Base-by-base conservation (phyloP, 2,329 filamentous ascomycete genomes). In the Hypoxylon sp. region DNA sequence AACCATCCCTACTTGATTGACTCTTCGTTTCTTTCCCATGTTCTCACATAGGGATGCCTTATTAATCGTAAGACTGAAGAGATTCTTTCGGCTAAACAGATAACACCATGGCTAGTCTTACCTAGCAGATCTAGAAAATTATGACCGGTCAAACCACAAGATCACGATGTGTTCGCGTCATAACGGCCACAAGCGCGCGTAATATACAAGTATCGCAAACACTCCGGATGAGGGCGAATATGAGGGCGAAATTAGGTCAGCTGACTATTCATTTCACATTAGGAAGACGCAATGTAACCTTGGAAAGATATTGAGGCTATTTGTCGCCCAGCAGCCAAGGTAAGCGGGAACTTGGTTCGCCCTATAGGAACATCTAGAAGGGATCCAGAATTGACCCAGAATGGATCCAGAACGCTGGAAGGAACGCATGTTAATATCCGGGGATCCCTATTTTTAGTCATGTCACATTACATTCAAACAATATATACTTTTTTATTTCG, bases 221-320 rank as follows among this genome's bases (percentile, higher is more conserved):
- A 43, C 19, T 43, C 5, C 25, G 38, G 38, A 48, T 2, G 11
- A 38, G 46, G 25, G 23, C 21, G 43, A 28, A 28, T 28, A 48
- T 2, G 11, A 38, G 46, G 25, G 23, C 21, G 43, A 28, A 28
- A 60, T 60, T 30, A 43, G 46, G 46, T 60, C 56, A 60, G 56
- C 56, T 60, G 56, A 60, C 46, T 17, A 19, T 7, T n/a, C 19
- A 7, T 5, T 45, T 43, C 23, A 17, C n/a, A 25, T 25, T 46
- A 21, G 50, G 23, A 53, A 7, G 52, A 46, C 19, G 41, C 41
- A 48, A 46, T 57, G 43, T 36, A 46, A 57, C 53, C 53, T 23
- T 32, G 10, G 53, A 34, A 34, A 14, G 23, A 60, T 17, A 60
- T 60, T 51, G 64, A 67, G 64, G 64, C 64, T 67, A 60, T 67